Percentiles rank a stretch among this genome's conserved stretches.
Evolutionary conservation across 768 basidiomycete genomes (phyloP).

Genomic region (Rhodotorula taiwanensis): DNA sequence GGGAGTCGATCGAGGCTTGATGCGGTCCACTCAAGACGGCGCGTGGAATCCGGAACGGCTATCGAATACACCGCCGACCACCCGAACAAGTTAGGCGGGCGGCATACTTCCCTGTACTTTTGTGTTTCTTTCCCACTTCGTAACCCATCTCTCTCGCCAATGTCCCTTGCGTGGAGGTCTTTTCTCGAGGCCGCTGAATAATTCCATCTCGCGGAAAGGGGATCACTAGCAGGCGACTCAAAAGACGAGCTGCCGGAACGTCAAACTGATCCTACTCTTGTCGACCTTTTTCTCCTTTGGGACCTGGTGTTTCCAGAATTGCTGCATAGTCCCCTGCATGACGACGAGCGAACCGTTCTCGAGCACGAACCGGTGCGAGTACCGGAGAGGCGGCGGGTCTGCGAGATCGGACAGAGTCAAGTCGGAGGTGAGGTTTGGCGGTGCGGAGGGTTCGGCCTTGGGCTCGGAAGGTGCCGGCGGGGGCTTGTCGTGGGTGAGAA

Average conservation of each 20-base stretch:
- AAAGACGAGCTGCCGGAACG: slow-evolving; percentile 46
- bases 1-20: too few species aligned
- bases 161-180: too few species aligned
- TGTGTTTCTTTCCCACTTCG: too few species aligned
- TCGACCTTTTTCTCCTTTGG: slow-evolving; percentile 43
- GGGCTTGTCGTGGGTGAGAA: slow-evolving; percentile 43
- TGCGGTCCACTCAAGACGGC: too few species aligned
- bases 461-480: neutral
- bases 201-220: too few species aligned
- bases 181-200: too few species aligned
- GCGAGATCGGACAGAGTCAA: neutral
- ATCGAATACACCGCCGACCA: too few species aligned
- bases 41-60: too few species aligned
- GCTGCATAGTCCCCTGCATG: slow-evolving; percentile 50
- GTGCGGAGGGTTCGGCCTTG: neutral
- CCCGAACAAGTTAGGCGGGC: too few species aligned
- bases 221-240: too few species aligned
- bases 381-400: neutral
- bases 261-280: slow-evolving; percentile 47
- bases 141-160: too few species aligned
- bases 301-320: slow-evolving; percentile 48
- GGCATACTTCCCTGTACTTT: too few species aligned
- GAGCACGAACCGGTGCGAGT: slow-evolving; percentile 27
- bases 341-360: slow-evolving; percentile 48
- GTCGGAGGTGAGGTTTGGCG: neutral